Evolutionary conservation across 2,329 filamentous ascomycete species (phyloP), one percentile per base, ranked within the genome.

Genomic region (Penicillium sp.): DNA sequence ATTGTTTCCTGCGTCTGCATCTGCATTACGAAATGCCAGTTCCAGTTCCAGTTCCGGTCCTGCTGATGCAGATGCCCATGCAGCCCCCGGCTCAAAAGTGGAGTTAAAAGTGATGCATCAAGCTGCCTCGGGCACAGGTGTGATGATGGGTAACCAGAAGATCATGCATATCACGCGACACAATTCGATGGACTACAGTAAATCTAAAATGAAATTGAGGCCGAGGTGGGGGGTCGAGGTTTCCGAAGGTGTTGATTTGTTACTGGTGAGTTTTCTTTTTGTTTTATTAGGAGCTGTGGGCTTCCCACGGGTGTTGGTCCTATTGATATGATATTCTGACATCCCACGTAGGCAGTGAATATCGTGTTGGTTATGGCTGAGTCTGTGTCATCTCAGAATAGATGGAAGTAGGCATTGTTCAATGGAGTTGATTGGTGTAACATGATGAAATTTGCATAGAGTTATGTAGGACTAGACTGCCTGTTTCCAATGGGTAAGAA

Each of bases 181-280:
- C 23, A 60, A 61, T 54, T 42, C 51, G 12, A 57, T 64, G 43
- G 58, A 65, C 35, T 60, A 50, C 51, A 52, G 50, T 33, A 42
- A 52, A 27, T 52, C 54, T 4, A 62, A 57, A 15, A 41, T 49
- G 7, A 62, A 45, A 12, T 38, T 57, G 40, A 58, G 61, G 59
- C 42, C 56, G 27, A 58, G 52, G 50, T 67, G 65, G 65, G 62
- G 67, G 48, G 64, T 63, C 23, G 61, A 65, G 45, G 49, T 67
- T 59, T 60, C 61, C 0, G 64, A 66, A 45, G 64, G 65, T 1
- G 65, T 67, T 38, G 65, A 67, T 62, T 56, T 67, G 38, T 54
- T 67, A 23, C 33, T 67, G 55, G 65, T 67, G 45, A 61, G 65
- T 65, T 27, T 4, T 25, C 5, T 2, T 35, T 46, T 29, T 2